Evolutionary conservation across 2,329 filamentous ascomycete genomes (phyloP), one percentile per base, ranked within the genome.

Genomic region (Sarocladium kiliense): DNA sequence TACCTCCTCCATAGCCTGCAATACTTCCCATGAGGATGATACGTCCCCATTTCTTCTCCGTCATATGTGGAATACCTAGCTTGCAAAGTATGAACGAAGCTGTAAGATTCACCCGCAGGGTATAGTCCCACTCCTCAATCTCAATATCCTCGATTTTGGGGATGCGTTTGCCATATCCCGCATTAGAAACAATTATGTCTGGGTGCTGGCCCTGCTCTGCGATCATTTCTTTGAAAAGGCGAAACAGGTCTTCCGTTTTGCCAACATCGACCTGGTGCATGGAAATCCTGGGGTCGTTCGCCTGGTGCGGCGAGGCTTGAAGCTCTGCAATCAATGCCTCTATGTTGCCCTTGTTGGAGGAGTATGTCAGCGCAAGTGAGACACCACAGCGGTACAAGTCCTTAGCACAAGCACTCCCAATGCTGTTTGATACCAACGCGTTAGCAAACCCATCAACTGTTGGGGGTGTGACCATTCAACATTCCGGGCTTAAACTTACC

Each of bases 1-100:
- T 81, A 1, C 84, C 84, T 14, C 81, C 83, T 1, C 84, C 84
- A 36, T 80, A 76, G 1, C 78, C 82, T 11, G 84, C 81, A 58
- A 87, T 85, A 39, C 80, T 84, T 10, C 80, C 84, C 60, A 87
- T 77, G 61, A 84, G 84, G 55, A 86, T 73, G 62, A 87, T 82
- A 3, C 85, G 74, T 2, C 85, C 85, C 84, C 84, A 87, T 30
- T 71, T 68, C 62, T 80, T 77, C 19, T 68, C 64, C 57, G 78
- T 77, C 85, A 87, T 87, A 56, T 78, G 74, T 55, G 82, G 79
- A 2, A 86, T 78, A 32, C 78, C 75, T 5, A 81, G 75, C 66
- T 86, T 85, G 7, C 77, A 75, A 0, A 87, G 73, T 36, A 87
- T 71, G 62, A 87, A 87, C 0, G 81, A 78, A 5, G 84, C 80